phyloP scores from a whole-genome alignment of 2,329 filamentous ascomycete species.

The Colletotrichum musicola region DNA sequence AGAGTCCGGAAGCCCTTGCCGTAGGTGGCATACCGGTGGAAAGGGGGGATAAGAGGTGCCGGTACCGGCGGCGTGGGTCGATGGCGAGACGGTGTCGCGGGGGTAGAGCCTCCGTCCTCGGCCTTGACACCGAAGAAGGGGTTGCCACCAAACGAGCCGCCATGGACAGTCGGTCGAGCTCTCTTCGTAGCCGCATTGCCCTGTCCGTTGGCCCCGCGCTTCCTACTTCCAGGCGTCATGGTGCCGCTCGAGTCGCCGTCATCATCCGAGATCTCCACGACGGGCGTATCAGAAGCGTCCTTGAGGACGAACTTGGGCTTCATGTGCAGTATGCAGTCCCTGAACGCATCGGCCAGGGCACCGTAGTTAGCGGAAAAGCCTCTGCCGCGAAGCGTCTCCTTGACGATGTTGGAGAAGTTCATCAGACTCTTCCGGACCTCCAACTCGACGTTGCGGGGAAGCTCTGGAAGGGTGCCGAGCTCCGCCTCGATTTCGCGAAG shows the following conservation, averaged over 20 bases:
- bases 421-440: conserved; percentile 72
- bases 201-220: conserved; percentile 42
- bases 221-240: conserved; percentile 40
- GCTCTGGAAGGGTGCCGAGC: conserved; percentile 72
- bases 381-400: conserved; percentile 64
- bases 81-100: conserved; percentile 20
- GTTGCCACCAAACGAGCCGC: conserved; percentile 36
- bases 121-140: conserved; percentile 49
- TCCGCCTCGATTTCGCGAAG: conserved; percentile 66
- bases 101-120: conserved; percentile 46
- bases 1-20: conserved; percentile 60
- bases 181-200: conserved; percentile 36
- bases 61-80: conserved; percentile 36
- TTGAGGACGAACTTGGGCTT: conserved; percentile 62
- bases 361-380: conserved; percentile 61
- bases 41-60: conserved; percentile 45
- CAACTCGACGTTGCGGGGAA: conserved; percentile 75
- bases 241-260: conserved; percentile 45
- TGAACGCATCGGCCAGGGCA: conserved; percentile 64
- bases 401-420: conserved; percentile 67
- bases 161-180: conserved; percentile 23
- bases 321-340: conserved; percentile 57
- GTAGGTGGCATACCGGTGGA: conserved; percentile 53
- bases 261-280: conserved; percentile 56
- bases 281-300: conserved; percentile 49